Evolutionary conservation across 768 basidiomycete species (phyloP).

Genomic region (Clavulina sp.): DNA sequence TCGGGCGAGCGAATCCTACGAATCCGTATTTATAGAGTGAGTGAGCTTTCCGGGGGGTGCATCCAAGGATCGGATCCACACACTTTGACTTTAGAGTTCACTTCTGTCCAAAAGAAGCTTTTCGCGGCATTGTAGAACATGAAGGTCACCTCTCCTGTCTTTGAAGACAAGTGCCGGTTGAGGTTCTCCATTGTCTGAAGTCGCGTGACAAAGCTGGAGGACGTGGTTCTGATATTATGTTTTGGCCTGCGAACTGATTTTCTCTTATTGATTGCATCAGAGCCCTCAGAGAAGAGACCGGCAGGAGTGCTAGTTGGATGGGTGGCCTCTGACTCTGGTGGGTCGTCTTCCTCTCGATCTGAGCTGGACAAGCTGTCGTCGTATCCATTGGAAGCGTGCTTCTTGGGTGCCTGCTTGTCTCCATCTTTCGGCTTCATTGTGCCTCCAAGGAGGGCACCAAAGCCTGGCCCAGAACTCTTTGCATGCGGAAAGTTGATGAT

Average conservation of each 20-base stretch:
- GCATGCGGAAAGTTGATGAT: constrained; percentile 42
- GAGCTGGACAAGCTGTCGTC: constrained; percentile 67
- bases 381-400: constrained; percentile 21
- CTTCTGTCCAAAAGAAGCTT: constrained; percentile 72
- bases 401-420: constrained; percentile 22
- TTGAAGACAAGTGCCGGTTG: constrained; percentile 48
- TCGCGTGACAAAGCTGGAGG: constrained; percentile 81
- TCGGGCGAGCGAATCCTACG: constrained; percentile 68
- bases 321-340: constrained; percentile 10
- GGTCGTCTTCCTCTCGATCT: constrained; percentile 38
- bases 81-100: constrained; percentile 73
- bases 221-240: constrained; percentile 78
- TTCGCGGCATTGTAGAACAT: constrained; percentile 79
- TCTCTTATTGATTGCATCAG: constrained; percentile 38
- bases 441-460: constrained; percentile 49
- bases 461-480: constrained; percentile 36
- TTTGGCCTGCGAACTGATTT: constrained; percentile 54
- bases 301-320: constrained; percentile 19
- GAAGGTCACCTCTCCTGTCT: constrained; percentile 73
- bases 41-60: neutral
- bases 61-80: constrained; percentile 10
- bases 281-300: constrained; percentile 42
- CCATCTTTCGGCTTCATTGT: constrained; percentile 23
- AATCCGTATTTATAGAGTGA: neutral
- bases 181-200: constrained; percentile 68